Conservation (phyloP, 192 early-diverging fungal species). For the Coemansia sp. region DNA sequence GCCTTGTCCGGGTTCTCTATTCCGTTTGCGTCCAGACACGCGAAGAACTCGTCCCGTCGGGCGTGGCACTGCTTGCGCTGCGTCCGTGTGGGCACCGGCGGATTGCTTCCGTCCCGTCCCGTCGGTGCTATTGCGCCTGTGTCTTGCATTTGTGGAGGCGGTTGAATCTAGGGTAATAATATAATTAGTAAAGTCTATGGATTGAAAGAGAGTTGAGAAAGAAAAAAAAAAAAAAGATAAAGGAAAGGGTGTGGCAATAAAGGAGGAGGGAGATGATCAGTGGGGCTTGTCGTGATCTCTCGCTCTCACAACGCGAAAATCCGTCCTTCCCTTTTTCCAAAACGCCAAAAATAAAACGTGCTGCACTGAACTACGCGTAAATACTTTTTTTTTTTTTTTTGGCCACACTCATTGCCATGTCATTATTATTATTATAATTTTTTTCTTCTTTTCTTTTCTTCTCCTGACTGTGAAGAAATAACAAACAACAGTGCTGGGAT, state of each 20-base stretch:
- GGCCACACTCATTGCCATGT: no score
- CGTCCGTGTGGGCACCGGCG: conserved; percentile 57
- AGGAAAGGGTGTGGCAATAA: background rate
- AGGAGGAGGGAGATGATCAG: background rate
- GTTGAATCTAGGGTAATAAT: background rate
- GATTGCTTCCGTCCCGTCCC: conserved; percentile 7
- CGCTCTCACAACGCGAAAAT: no score
- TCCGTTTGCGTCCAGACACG: conserved; percentile 67
- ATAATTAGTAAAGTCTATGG: background rate
- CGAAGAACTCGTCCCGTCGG: conserved; percentile 75
- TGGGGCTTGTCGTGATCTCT: no score
- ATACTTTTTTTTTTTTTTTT: no score
- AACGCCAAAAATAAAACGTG: no score
- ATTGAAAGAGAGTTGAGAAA: background rate
- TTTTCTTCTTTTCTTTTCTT: no score
- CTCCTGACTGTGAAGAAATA: no score
- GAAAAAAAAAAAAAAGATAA: background rate
- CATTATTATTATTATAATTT: no score
- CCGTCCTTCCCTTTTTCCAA: no score
- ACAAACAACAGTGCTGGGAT: no score
- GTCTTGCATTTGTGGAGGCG: background rate
- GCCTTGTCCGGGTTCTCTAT: conserved; percentile 59
- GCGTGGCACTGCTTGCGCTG: conserved; percentile 77
- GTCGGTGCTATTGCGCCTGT: background rate
- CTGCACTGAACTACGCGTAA: no score